Evolutionary conservation across 2,329 filamentous ascomycete species (phyloP).

Genomic region (Microsporum ferrugineum): DNA sequence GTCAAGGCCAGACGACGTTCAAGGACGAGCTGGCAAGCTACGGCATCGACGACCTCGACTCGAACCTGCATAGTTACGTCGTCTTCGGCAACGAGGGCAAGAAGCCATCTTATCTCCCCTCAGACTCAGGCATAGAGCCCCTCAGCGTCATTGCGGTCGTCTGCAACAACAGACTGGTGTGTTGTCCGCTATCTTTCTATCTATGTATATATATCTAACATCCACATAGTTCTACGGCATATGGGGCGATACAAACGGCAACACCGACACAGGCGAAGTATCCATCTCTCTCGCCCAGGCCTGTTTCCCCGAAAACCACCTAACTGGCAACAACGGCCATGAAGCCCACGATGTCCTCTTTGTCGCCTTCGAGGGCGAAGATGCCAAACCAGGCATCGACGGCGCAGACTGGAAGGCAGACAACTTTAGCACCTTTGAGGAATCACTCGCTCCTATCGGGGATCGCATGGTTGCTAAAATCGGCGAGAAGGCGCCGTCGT

Average conservation of each 20-base stretch:
- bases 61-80: constrained; percentile 20
- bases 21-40: constrained; percentile 9
- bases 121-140: constrained; percentile 37
- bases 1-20: constrained; percentile 12
- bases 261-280: constrained; percentile 45
- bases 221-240: constrained; percentile 42
- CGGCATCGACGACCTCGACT: constrained; percentile 17
- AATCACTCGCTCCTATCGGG: constrained; percentile 17
- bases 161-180: constrained; percentile 39
- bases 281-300: constrained; percentile 47
- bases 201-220: not conserved
- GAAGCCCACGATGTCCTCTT: constrained; percentile 49
- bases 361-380: constrained; percentile 47
- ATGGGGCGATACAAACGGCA: constrained; percentile 51
- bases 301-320: constrained; percentile 42
- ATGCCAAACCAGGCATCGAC: constrained; percentile 47
- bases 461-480: constrained; percentile 19
- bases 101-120: constrained; percentile 31
- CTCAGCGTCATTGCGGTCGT: constrained; percentile 47
- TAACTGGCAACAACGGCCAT: constrained; percentile 48
- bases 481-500: not conserved
- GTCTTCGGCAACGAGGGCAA: constrained; percentile 18
- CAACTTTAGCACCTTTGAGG: constrained; percentile 38
- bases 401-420: constrained; percentile 46
- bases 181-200: not conserved